phyloP scores from a whole-genome alignment of 345 rosid genomes.

The Microcos paniculata region DNA sequence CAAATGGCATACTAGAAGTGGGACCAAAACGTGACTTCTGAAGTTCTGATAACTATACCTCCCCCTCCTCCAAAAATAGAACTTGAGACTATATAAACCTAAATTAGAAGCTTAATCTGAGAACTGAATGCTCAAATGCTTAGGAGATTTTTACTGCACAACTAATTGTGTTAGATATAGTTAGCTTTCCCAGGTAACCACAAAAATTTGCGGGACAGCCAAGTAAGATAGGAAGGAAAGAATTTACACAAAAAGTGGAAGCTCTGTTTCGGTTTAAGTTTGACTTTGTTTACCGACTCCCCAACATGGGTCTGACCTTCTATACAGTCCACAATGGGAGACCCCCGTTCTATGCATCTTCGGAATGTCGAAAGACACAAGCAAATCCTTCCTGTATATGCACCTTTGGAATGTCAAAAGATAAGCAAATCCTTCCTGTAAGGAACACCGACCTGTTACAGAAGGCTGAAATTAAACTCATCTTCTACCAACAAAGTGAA shows the following conservation, averaged over 20 bases:
- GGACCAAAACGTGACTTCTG: no score
- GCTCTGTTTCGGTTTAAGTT: background rate
- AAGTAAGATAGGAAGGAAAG: background rate
- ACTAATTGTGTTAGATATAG: background rate
- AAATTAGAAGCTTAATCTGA: no score
- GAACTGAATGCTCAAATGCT: background rate
- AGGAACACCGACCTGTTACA: background rate
- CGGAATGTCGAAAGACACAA: background rate
- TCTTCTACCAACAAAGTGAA: background rate
- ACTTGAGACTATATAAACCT: no score
- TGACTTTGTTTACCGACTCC: background rate
- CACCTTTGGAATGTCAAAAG: no score
- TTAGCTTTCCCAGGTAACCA: background rate
- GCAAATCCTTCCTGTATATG: background rate
- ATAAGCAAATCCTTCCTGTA: background rate
- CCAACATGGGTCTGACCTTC: background rate
- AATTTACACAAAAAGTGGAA: background rate
- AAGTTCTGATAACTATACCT: no score
- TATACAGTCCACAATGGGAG: background rate
- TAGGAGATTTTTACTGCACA: background rate
- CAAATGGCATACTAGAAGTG: no score
- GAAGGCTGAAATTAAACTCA: background rate
- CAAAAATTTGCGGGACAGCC: background rate
- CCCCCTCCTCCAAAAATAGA: no score
- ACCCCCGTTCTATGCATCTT: background rate